Evolutionary conservation across 2,329 filamentous ascomycete species (phyloP).

Genomic region (Lecanicillium sp.): DNA sequence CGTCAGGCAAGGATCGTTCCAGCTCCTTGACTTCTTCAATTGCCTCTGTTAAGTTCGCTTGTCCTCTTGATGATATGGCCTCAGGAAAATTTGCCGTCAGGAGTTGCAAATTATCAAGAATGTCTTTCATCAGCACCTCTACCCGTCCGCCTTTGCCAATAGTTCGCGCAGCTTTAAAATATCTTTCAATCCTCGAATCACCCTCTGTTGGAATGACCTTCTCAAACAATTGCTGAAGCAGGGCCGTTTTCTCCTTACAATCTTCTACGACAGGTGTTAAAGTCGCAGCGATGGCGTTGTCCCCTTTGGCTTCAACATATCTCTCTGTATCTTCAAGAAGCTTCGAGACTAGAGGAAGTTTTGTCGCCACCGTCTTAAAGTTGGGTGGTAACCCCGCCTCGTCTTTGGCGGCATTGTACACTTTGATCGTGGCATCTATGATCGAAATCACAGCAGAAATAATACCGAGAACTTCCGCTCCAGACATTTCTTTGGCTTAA

Average conservation of each 20-base stretch:
- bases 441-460: constrained; percentile 24
- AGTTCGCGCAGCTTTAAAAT: constrained; percentile 18
- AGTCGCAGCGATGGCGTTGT: not conserved
- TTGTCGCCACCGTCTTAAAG: constrained; percentile 21
- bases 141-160: constrained; percentile 21
- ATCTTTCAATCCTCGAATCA: constrained; percentile 17
- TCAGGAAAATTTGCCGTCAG: constrained; percentile 14
- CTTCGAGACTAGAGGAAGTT: constrained; percentile 21
- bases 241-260: constrained; percentile 19
- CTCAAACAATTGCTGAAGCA: constrained; percentile 18
- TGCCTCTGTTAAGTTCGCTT: constrained; percentile 3
- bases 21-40: not conserved
- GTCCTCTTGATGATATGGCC: constrained; percentile 8
- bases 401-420: constrained; percentile 21
- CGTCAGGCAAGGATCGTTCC: not conserved
- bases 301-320: constrained; percentile 7
- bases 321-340: constrained; percentile 16
- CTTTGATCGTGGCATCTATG: constrained; percentile 21
- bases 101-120: constrained; percentile 23
- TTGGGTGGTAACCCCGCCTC: constrained; percentile 20
- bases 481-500: constrained; percentile 13
- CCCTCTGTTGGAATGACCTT: constrained; percentile 16
- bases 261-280: constrained; percentile 17
- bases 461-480: constrained; percentile 20
- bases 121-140: constrained; percentile 23